phyloP scores from a whole-genome alignment of 176 grass and related monocot genomes.

The Triticum dicoccoides region DNA sequence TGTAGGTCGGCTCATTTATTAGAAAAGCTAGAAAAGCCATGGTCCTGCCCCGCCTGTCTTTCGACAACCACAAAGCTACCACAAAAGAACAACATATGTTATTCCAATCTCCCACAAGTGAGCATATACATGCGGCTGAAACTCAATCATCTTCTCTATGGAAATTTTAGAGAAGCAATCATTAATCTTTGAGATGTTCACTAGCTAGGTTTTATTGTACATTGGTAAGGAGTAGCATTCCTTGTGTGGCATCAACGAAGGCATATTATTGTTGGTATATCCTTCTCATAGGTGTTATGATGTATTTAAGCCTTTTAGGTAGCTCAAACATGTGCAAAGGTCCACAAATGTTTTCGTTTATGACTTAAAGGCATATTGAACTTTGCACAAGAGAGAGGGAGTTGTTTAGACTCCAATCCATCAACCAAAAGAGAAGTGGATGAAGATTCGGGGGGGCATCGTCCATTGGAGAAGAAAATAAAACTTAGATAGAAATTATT shows the following conservation, averaged over 20 bases:
- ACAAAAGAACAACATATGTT: too few relatives aligned
- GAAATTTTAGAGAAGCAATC: too few relatives aligned
- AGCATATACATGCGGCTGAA: fast-evolving
- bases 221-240: background rate
- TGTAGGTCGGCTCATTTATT: too few relatives aligned
- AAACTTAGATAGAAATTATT: background rate
- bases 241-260: background rate
- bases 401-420: background rate
- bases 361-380: background rate
- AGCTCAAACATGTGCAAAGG: background rate
- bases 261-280: background rate
- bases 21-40: too few relatives aligned
- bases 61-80: too few relatives aligned
- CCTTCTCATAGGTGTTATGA: background rate
- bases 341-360: background rate
- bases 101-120: too few relatives aligned
- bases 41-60: too few relatives aligned
- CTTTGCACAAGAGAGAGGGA: background rate
- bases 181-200: background rate
- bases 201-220: background rate
- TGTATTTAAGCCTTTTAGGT: background rate
- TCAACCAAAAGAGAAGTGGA: background rate
- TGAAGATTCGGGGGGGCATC: background rate
- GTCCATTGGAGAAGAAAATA: background rate
- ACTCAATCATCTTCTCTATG: too few relatives aligned